phyloP scores from a whole-genome alignment of 2,329 filamentous ascomycete species.

The Talaromyces sp. region DNA sequence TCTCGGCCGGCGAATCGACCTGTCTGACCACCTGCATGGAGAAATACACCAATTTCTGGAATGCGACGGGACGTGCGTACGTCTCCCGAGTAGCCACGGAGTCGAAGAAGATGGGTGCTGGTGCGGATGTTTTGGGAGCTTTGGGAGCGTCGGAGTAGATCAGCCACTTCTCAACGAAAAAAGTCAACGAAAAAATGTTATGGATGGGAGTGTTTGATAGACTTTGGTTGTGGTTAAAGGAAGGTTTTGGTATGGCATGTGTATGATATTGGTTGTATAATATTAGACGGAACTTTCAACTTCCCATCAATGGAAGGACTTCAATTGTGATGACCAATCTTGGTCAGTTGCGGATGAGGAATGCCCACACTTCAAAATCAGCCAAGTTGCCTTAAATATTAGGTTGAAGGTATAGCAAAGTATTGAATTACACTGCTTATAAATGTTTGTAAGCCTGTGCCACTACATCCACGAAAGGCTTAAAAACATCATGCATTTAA shows the following conservation, averaged over 20 bases:
- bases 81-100: conserved; percentile 57
- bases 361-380: neutral
- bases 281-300: neutral
- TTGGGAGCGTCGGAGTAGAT: neutral
- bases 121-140: conserved; percentile 22
- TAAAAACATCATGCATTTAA: neutral
- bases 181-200: too few relatives aligned
- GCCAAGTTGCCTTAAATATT: neutral
- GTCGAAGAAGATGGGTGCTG: conserved; percentile 48
- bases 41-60: conserved; percentile 80
- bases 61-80: conserved; percentile 67
- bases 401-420: too few relatives aligned
- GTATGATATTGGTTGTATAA: neutral
- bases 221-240: neutral
- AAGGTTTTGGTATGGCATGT: neutral
- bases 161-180: neutral
- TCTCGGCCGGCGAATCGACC: conserved; percentile 64
- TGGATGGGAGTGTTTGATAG: neutral
- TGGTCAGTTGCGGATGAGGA: too few relatives aligned
- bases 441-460: neutral
- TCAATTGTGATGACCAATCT: too few relatives aligned
- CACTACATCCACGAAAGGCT: neutral
- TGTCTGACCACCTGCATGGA: conserved; percentile 78
- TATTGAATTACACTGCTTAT: too few relatives aligned
- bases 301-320: neutral